Evolutionary conservation across 192 early-diverging fungal species (phyloP), one percentile per base, ranked within the genome.

Genomic region (Entomortierella parvispora): DNA sequence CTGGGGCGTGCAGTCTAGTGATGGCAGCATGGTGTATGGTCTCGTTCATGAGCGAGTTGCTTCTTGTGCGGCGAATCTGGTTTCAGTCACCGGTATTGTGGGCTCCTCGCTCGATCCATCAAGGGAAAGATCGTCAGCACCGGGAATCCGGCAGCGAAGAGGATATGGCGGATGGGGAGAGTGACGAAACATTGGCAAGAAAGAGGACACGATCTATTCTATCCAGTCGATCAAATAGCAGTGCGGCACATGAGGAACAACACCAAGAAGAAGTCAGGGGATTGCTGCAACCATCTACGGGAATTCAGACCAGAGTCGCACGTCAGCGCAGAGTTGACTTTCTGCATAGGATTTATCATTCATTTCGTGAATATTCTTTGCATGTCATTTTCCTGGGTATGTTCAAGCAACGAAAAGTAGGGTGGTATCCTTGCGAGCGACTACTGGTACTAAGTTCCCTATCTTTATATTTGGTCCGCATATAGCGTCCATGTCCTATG

Each of bases 351-450:
- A 12, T 31, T 18, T n/a, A 66, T 1, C 11, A 20, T 4, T 66
- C 71, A 5, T 75, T 75, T 50, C 40, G 25, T 6, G 57, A 60
- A 11, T 75, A 75, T 43, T 26, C 42, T 8, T 53, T 65, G 9
- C 71, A 75, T 50, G 53, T 66, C 25, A 63, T 75, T 20, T 75
- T 75, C 37, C 51, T 75, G 20, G 66, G 66, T 68, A 68, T n/a
- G n/a, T n/a, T n/a, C n/a, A n/a, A n/a, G n/a, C n/a, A n/a, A n/a
- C n/a, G n/a, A n/a, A n/a, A n/a, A n/a, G n/a, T n/a, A n/a, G n/a
- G n/a, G n/a, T n/a, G n/a, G n/a, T n/a, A n/a, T n/a, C n/a, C n/a
- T n/a, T n/a, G n/a, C n/a, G n/a, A n/a, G n/a, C n/a, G n/a, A n/a
- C n/a, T n/a, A n/a, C n/a, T n/a, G n/a, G n/a, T n/a, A n/a, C n/a